Evolutionary conservation across 2,329 filamentous ascomycete genomes (phyloP), one percentile per base, ranked within the genome.

Genomic region (Stachybotrys chartarum): DNA sequence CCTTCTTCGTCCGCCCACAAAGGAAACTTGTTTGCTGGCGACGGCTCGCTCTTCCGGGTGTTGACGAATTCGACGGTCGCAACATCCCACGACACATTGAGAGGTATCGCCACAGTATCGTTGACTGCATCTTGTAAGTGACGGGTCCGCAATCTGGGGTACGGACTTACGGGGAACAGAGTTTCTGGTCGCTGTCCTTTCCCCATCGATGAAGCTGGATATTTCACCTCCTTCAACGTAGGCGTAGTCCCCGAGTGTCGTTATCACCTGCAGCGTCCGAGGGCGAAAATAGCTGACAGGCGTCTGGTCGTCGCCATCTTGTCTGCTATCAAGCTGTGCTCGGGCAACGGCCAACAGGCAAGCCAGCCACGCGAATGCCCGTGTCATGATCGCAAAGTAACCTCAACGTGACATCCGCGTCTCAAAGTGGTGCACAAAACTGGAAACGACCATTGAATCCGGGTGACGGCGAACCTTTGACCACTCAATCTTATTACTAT

Each of bases 221-320:
- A 71, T 53, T 14, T 56, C 64, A 16, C 72, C 72, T 49, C 71
- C 71, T 54, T 74, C 70, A 50, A 74, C 66, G 53, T 72, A 75
- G 44, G 70, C 57, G 50, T 70, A 70, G 54, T 72, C 65, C 10
- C 69, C 69, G 12, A 73, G 54, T n/a, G 68, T 64, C 4, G 55
- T 42, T 42, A 42, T 14, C 5, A 14, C 35, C 35, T 42, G 35
- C 35, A 42, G 35, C 35, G 35, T 14, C 35, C 35, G 35, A 10
- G 35, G 35, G 8, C 35, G 35, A 42, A 42, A 14, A 10, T 42
- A 14, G 8, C 14, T 14, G 35, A 14, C 10, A 42, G 35, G 35
- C 10, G 14, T 14, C 14, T 42, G 3, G 35, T 42, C 35, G 35
- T 42, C 10, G 35, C 14, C 35, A 14, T 42, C 5, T 5, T 42